phyloP scores from a whole-genome alignment of 1,284 basidiomycete genomes.

The Athelia sp. region DNA sequence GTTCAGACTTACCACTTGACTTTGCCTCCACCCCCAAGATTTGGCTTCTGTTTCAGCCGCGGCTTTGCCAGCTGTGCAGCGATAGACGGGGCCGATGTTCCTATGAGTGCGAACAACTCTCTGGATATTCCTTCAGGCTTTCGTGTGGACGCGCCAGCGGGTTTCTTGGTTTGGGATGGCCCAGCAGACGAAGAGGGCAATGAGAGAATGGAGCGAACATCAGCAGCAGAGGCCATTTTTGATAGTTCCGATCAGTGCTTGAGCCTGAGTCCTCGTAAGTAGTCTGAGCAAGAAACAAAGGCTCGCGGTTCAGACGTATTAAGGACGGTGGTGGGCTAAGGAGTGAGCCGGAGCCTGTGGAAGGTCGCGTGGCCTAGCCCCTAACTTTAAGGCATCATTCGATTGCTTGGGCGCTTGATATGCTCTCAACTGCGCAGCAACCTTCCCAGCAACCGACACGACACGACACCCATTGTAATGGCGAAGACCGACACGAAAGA shows the following conservation, averaged over 20 bases:
- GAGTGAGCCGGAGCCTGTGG: no score
- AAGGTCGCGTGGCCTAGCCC: no score
- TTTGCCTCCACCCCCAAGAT: constrained; percentile 53
- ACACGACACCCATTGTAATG: no score
- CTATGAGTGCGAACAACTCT: constrained; percentile 92
- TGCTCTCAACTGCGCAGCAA: no score
- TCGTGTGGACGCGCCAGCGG: constrained; percentile 30
- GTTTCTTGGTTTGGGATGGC: constrained; percentile 36
- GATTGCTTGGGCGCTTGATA: no score
- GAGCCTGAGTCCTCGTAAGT: no score
- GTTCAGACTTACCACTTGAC: constrained; percentile 54
- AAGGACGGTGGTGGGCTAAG: no score
- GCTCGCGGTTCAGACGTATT: no score
- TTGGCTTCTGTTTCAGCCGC: constrained; percentile 83
- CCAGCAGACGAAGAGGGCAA: constrained; percentile 36
- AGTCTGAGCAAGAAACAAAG: no score
- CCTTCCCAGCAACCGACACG: no score
- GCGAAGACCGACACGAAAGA: background rate
- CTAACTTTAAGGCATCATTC: no score
- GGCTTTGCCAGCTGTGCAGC: constrained; percentile 74
- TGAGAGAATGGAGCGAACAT: constrained; percentile 77
- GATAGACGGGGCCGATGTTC: constrained; percentile 83
- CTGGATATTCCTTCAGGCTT: constrained; percentile 90
- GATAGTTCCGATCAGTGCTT: background rate
- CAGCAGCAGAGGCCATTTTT: constrained; percentile 65